These are phyloP conservation scores for Grosmannia serpens DNA, from an alignment of 2,329 filamentous ascomycete species.

Conservation along the genomic window DNA sequence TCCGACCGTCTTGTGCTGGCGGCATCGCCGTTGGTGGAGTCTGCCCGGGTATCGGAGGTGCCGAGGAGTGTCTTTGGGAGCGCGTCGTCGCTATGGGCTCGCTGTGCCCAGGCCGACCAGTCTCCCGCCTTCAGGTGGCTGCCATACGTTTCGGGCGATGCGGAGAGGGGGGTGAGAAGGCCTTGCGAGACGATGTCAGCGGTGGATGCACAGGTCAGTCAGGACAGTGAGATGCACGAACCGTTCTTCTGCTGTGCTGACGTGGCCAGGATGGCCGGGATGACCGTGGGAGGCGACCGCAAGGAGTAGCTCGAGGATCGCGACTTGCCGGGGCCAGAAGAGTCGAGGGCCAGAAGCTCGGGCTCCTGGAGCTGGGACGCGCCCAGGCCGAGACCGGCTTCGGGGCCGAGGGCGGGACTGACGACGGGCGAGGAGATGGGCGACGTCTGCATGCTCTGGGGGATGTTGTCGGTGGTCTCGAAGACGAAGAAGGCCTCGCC, in stretches of 20 bases:
- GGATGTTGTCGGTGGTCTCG: conserved; percentile 83
- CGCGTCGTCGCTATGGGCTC: conserved; percentile 45
- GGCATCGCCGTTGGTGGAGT: conserved; percentile 26
- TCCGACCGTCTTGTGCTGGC: conserved; percentile 32
- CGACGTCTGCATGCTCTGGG: conserved; percentile 88
- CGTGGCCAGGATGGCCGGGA: conserved; percentile 20
- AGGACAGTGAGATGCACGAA: conserved; percentile 5
- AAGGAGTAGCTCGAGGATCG: conserved; percentile 29
- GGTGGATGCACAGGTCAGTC: too few relatives aligned
- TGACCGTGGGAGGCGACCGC: conserved; percentile 24
- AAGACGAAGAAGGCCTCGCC: conserved; percentile 99
- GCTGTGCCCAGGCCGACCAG: conserved; percentile 32
- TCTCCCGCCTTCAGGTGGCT: conserved; percentile 37
- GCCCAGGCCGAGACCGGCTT: conserved; percentile 13
- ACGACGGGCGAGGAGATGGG: conserved; percentile 82
- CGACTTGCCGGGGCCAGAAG: conserved; percentile 22
- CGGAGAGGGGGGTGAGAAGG: conserved; percentile 39
- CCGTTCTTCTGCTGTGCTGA: conserved; percentile 23
- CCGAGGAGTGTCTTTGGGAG: conserved; percentile 34
- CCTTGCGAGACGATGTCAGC: conserved; percentile 20
- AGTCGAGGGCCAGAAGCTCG: conserved; percentile 57
- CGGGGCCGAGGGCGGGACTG: conserved; percentile 58
- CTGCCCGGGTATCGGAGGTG: conserved; percentile 18
- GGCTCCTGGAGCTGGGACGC: conserved; percentile 46
- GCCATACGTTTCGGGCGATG: conserved; percentile 38